A percentile compares a stretch with the other conserved stretches of the same genome.
These are phyloP conservation scores for Aureobasidium pullulans DNA, from an alignment of 2,329 filamentous ascomycete genomes.

Conservation along the genomic window DNA sequence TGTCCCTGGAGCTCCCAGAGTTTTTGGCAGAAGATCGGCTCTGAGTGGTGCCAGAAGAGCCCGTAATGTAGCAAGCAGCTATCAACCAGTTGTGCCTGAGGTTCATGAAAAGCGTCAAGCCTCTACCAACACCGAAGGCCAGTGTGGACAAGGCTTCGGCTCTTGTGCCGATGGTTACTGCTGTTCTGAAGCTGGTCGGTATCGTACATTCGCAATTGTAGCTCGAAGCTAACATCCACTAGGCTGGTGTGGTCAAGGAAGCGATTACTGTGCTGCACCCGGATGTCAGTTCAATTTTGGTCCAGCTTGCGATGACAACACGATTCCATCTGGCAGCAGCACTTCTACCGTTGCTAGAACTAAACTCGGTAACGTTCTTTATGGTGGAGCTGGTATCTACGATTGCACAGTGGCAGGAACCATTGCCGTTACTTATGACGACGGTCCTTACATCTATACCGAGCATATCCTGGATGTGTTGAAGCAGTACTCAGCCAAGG, in stretches of 20 bases:
- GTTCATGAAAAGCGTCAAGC: not conserved
- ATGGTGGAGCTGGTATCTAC: constrained; percentile 52
- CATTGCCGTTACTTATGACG: constrained; percentile 79
- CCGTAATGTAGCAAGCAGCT: not conserved
- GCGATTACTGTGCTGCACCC: constrained; percentile 53
- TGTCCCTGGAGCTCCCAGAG: constrained; percentile 4
- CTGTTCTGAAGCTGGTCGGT: constrained; percentile 8
- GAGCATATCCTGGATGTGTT: constrained; percentile 61
- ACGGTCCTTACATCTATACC: constrained; percentile 70
- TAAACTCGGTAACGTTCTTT: constrained; percentile 46
- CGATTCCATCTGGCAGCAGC: constrained; percentile 46
- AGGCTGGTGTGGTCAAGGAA: constrained; percentile 41
- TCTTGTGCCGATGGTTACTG: constrained; percentile 11
- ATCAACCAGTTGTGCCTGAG: not conserved
- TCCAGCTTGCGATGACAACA: constrained; percentile 55
- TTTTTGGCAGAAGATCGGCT: not conserved
- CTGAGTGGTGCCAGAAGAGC: not conserved
- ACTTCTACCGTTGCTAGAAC: constrained; percentile 48
- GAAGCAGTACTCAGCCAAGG: constrained; percentile 56
- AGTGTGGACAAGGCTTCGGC: constrained; percentile 4
- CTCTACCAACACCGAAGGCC: constrained; percentile 10
- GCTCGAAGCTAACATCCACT: not conserved
- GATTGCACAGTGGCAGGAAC: constrained; percentile 45
- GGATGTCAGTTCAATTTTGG: constrained; percentile 56
- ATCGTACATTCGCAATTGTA: not conserved